Evolutionary conservation across 2,329 filamentous ascomycete species (phyloP).

Genomic region (Aureobasidium sp.): DNA sequence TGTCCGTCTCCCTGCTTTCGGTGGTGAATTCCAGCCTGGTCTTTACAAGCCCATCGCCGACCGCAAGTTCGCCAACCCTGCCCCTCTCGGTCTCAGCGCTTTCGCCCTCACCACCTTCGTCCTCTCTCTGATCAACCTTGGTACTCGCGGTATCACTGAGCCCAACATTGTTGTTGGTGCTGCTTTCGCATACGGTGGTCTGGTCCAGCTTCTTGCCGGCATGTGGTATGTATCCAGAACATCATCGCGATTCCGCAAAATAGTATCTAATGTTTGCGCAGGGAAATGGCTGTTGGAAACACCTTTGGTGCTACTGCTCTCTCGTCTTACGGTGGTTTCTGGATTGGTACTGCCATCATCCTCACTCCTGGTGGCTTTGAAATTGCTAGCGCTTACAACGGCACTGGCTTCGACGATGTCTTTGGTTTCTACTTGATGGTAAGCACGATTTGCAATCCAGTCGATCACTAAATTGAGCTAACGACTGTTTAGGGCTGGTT

Average conservation of each 20-base stretch:
- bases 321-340: constrained; percentile 56
- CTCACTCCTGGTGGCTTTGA: constrained; percentile 46
- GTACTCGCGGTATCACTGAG: constrained; percentile 34
- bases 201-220: constrained; percentile 46
- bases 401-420: constrained; percentile 42
- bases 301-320: constrained; percentile 57
- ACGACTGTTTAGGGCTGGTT: constrained; percentile 41
- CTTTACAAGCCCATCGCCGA: constrained; percentile 34
- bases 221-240: constrained; percentile 43
- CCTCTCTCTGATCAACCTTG: constrained; percentile 46
- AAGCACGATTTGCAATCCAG: constrained; percentile 17
- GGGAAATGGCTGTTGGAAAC: constrained; percentile 53
- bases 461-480: not conserved
- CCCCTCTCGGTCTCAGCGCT: constrained; percentile 53
- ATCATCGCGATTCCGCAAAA: not conserved
- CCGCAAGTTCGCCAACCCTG: constrained; percentile 52
- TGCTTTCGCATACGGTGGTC: constrained; percentile 45
- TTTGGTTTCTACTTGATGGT: constrained; percentile 53
- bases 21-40: constrained; percentile 48
- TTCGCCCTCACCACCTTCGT: constrained; percentile 62
- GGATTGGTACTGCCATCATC: constrained; percentile 55
- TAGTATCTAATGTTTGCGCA: constrained; percentile 20
- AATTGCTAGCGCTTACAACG: constrained; percentile 40
- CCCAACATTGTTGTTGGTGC: constrained; percentile 44
- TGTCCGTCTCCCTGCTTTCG: constrained; percentile 43